Conservation (phyloP, 2,329 filamentous ascomycete species). For the Neophaeococcomyces mojaviensis region DNA sequence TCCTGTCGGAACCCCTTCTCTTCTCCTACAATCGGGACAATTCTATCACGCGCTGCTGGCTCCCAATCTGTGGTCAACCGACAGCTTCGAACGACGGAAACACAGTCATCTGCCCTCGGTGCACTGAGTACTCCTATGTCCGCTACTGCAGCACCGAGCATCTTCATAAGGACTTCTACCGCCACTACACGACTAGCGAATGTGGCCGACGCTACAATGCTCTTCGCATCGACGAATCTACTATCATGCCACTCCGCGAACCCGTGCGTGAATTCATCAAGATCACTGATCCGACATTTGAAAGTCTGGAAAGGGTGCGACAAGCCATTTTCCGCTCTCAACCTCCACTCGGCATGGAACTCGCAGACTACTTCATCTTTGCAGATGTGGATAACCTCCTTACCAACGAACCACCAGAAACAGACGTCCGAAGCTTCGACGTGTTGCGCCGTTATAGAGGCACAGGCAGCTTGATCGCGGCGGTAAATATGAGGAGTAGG, state of each 20-base stretch:
- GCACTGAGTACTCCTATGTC: constrained; percentile 32
- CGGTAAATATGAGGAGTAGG: not conserved
- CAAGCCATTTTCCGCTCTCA: constrained; percentile 19
- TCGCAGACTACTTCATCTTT: constrained; percentile 19
- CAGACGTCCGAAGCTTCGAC: not conserved
- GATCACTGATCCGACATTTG: constrained; percentile 21
- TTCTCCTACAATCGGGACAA: constrained; percentile 2
- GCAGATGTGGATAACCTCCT: constrained; percentile 13
- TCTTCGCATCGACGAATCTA: constrained; percentile 15
- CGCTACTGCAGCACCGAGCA: constrained; percentile 34
- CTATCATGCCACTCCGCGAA: constrained; percentile 11
- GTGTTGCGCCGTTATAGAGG: not conserved
- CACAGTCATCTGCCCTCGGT: constrained; percentile 32
- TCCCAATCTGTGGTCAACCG: constrained; percentile 1
- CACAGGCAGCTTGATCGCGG: not conserved
- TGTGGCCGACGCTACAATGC: constrained; percentile 12
- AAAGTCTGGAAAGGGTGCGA: constrained; percentile 29
- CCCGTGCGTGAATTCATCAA: constrained; percentile 12
- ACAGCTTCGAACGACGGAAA: constrained; percentile 23
- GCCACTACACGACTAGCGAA: constrained; percentile 27
- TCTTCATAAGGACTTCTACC: constrained; percentile 28
- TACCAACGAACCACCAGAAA: not conserved
- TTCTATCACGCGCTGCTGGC: constrained; percentile 24
- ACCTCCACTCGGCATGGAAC: constrained; percentile 9
- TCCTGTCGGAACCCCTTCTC: not conserved